Evolutionary conservation across 306 rosid genomes (phyloP).

Genomic region (Inga leiocalycina): DNA sequence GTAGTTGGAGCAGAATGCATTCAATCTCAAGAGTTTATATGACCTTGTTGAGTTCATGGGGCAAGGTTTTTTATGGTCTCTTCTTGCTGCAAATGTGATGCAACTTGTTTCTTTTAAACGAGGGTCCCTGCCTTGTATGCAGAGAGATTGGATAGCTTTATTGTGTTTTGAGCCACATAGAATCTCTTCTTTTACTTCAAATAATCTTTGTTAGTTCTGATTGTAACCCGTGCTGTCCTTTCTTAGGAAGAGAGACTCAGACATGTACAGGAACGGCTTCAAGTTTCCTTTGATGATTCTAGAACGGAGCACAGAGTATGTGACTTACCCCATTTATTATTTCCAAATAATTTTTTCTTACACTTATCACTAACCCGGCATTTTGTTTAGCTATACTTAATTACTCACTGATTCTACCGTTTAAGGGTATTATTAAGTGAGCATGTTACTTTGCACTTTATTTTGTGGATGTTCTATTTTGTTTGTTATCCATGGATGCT

Average conservation of each 20-base stretch:
- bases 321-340: conserved; percentile 22
- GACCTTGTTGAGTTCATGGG: background rate
- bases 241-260: conserved; percentile 78
- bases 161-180: background rate
- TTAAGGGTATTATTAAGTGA: background rate
- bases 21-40: background rate
- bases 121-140: background rate
- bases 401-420: conserved; percentile 6
- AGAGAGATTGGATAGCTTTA: background rate
- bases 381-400: conserved; percentile 4
- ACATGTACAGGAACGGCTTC: conserved; percentile 62
- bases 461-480: conserved; percentile 18
- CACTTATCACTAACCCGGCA: conserved; percentile 9
- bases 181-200: background rate
- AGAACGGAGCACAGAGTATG: conserved; percentile 82
- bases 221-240: conserved; percentile 11
- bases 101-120: background rate
- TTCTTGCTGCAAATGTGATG: background rate
- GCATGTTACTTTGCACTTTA: background rate
- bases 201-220: background rate
- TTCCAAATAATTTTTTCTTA: conserved; percentile 15
- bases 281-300: conserved; percentile 90
- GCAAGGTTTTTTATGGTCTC: background rate
- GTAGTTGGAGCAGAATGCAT: background rate
- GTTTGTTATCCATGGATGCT: conserved; percentile 12